phyloP scores from a whole-genome alignment of 2,329 filamentous ascomycete species.

The Lachnellula suecica region DNA sequence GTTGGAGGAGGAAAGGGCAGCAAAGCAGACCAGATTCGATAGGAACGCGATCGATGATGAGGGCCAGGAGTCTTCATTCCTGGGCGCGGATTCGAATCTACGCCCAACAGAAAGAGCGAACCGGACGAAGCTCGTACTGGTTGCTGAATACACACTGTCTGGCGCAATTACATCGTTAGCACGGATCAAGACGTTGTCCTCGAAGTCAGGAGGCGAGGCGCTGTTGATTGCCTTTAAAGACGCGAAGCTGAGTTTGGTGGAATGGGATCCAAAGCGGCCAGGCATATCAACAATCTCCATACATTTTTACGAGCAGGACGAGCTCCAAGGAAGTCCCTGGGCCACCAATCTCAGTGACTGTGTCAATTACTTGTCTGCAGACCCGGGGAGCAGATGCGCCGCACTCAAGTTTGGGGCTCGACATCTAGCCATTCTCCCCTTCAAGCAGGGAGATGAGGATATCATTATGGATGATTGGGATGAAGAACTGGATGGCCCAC shows the following conservation, averaged over 20 bases:
- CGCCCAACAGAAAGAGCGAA: constrained; percentile 62
- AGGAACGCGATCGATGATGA: constrained; percentile 55
- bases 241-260: constrained; percentile 87
- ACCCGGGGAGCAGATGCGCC: constrained; percentile 90
- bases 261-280: constrained; percentile 85
- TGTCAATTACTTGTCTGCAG: constrained; percentile 79
- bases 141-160: constrained; percentile 80
- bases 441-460: constrained; percentile 82
- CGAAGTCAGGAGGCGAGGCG: constrained; percentile 79
- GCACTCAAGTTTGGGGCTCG: constrained; percentile 88
- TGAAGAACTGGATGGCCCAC: constrained; percentile 72
- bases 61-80: constrained; percentile 64
- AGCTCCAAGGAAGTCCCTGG: constrained; percentile 81
- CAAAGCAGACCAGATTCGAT: constrained; percentile 50
- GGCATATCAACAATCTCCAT: constrained; percentile 87
- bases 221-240: constrained; percentile 83
- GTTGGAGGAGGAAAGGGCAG: constrained; percentile 27
- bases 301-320: constrained; percentile 97
- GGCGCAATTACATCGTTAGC: constrained; percentile 84
- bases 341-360: constrained; percentile 72
- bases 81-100: constrained; percentile 61
- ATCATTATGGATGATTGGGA: constrained; percentile 92
- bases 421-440: constrained; percentile 90
- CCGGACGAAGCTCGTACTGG: constrained; percentile 76
- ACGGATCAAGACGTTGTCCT: constrained; percentile 69